Evolutionary conservation across 805 yeast genomes (phyloP), one percentile per base, ranked within the genome.

Genomic region (Brettanomyces sp.): DNA sequence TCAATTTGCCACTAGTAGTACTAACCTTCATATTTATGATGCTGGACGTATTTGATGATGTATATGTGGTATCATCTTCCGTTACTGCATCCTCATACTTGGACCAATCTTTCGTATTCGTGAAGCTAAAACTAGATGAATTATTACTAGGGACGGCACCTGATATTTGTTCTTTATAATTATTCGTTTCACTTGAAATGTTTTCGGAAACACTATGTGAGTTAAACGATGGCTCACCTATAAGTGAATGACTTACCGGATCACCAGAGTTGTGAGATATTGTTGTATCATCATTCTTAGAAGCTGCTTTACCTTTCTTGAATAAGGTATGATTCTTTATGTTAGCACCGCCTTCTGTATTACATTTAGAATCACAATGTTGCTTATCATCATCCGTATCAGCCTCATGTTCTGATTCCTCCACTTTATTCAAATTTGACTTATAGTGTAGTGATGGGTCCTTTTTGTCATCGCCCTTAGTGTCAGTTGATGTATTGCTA

Each of bases 51-150:
- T 7, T 24, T 5, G 42, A 39, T 11, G 34, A 39, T 30, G 13
- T 8, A 13, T 23, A 24, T 8, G 42, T 24, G 22, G 33, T 41
- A 13, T 25, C 36, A 32, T 41, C 43, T 5, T 32, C 43, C 5
- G 43, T 14, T n/a, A 41, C 30, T 35, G 43, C 43, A 14, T 42
- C 40, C 32, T 36, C 45, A 35, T 36, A 42, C 9, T 41, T 35
- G 13, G 14, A 12, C 44, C 44, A 33, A 18, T 30, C 39, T 11
- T 18, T 32, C 21, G 11, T 28, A 18, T 23, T 40, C 18, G 43
- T 25, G 11, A n/a, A 3, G 11, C 14, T 12, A 12, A 13, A 12
- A 12, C 30, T 18, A 13, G 44, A 41, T 33, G n/a, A 5, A 12
- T 13, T 5, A 39, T 12, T 24, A 13, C 34, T 39, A 9, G 33